Evolutionary conservation across 164 flowering plant species (phyloP).

Genomic region (Buxus sempervirens): DNA sequence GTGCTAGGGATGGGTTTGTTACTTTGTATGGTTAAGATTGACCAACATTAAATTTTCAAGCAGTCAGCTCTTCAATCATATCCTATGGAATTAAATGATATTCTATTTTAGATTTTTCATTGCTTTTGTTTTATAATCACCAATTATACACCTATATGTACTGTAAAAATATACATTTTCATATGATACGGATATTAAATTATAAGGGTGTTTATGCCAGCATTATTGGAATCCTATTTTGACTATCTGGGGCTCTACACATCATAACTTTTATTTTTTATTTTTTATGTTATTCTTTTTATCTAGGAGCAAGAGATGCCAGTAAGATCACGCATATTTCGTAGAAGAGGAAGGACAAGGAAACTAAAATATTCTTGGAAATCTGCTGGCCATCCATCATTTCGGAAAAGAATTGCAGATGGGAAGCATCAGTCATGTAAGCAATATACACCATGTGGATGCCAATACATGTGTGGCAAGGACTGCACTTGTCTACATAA

Average conservation of each 20-base stretch:
- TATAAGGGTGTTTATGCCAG: not conserved
- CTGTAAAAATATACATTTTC: not conserved
- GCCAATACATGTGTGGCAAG: slow-evolving; percentile 79
- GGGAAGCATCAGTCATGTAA: slow-evolving; percentile 70
- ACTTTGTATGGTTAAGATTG: not conserved
- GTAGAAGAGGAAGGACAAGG: slow-evolving; percentile 76
- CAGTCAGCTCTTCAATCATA: no score
- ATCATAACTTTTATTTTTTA: not conserved
- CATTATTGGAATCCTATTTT: not conserved
- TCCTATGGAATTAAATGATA: not conserved
- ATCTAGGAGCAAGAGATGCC: slow-evolving; percentile 59
- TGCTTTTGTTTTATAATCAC: not conserved
- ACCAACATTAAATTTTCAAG: no score
- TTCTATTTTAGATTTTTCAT: not conserved
- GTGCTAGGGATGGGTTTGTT: not conserved
- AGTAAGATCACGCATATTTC: slow-evolving; percentile 58
- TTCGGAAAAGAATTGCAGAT: slow-evolving; percentile 85
- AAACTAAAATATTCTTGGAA: slow-evolving; percentile 88
- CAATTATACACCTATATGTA: no score
- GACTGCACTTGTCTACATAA: slow-evolving; percentile 76
- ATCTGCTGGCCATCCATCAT: slow-evolving; percentile 85
- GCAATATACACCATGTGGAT: slow-evolving; percentile 89
- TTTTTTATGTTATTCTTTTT: no score
- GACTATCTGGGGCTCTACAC: not conserved
- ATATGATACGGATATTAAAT: not conserved